These are phyloP conservation scores for Pyrenophora teres DNA, from an alignment of 2,329 filamentous ascomycete genomes.

Conservation along the genomic window DNA sequence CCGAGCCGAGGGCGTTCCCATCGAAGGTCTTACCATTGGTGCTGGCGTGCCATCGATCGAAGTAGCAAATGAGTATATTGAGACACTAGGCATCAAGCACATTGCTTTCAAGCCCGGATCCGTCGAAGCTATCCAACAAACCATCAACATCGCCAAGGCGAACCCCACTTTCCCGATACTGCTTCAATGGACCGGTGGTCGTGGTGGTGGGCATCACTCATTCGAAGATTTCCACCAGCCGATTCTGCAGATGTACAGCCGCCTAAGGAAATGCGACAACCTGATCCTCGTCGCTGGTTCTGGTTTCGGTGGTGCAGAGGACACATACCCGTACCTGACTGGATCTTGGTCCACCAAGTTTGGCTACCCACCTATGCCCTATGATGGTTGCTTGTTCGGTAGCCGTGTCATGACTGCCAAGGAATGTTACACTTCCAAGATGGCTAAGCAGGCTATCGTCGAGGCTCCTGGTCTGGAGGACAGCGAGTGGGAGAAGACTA, in stretches of 20 bases:
- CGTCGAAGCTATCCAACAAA: slow-evolving; percentile 51
- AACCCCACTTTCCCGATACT: slow-evolving; percentile 54
- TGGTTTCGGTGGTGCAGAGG: slow-evolving; percentile 55
- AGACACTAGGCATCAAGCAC: slow-evolving; percentile 62
- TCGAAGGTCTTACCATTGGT: slow-evolving; percentile 55
- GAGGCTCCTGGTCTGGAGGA: slow-evolving; percentile 51
- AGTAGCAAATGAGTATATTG: slow-evolving; percentile 55
- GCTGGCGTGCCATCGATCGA: slow-evolving; percentile 56
- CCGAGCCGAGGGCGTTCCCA: slow-evolving; percentile 52
- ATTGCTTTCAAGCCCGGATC: slow-evolving; percentile 57
- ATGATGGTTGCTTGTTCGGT: slow-evolving; percentile 54
- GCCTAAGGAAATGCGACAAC: slow-evolving; percentile 53
- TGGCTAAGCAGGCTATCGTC: slow-evolving; percentile 53
- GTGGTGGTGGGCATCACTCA: slow-evolving; percentile 57
- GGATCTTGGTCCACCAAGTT: slow-evolving; percentile 52
- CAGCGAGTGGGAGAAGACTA: slow-evolving; percentile 55
- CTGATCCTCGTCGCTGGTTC: slow-evolving; percentile 55
- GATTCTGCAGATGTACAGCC: slow-evolving; percentile 53
- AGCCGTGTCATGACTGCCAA: slow-evolving; percentile 56
- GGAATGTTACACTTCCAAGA: slow-evolving; percentile 52
- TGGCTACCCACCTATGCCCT: slow-evolving; percentile 54
- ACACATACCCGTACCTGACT: slow-evolving; percentile 55
- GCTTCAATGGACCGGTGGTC: slow-evolving; percentile 57
- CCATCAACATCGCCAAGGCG: slow-evolving; percentile 54
- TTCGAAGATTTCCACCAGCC: slow-evolving; percentile 58